A percentile compares a stretch with the other conserved stretches of the same genome.
These are phyloP conservation scores for Beauveria varroae DNA, from an alignment of 2,329 filamentous ascomycete genomes.

Conservation along the genomic window DNA sequence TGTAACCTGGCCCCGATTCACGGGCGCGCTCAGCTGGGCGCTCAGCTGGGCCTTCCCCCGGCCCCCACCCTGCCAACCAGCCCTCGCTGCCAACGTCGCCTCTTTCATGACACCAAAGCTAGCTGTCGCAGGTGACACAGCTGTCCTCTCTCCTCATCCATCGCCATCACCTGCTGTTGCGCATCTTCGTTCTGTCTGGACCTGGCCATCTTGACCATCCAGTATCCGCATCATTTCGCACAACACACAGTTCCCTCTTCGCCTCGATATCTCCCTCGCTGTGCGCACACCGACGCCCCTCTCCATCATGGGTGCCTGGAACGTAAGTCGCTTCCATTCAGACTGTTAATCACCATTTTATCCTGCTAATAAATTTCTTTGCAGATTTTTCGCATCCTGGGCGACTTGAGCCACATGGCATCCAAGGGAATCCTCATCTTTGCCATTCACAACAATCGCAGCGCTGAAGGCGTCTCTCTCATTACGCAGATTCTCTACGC, in stretches of 20 bases:
- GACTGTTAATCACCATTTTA: neutral
- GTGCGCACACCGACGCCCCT: neutral
- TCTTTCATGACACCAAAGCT: neutral
- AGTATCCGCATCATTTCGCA: neutral
- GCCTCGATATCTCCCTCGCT: neutral
- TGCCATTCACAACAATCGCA: constrained; percentile 81
- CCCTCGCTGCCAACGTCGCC: constrained; percentile 5
- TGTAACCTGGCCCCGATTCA: neutral
- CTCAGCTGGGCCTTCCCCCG: neutral
- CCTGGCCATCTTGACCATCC: neutral
- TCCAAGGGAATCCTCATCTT: constrained; percentile 89
- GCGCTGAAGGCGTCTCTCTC: constrained; percentile 84
- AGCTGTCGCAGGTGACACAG: constrained; percentile 7
- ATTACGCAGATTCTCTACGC: constrained; percentile 87
- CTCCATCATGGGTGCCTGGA: constrained; percentile 32
- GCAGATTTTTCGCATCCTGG: constrained; percentile 66
- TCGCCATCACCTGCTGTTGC: neutral
- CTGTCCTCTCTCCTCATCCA: neutral
- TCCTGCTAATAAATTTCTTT: neutral
- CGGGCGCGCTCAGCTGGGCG: neutral
- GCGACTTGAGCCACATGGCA: constrained; percentile 74
- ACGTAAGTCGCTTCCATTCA: constrained; percentile 24
- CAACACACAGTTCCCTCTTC: neutral
- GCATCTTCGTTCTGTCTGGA: neutral
- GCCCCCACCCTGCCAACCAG: neutral